Evolutionary conservation across 2,329 filamentous ascomycete genomes (phyloP).

Genomic region (Pyrenophora graminea): DNA sequence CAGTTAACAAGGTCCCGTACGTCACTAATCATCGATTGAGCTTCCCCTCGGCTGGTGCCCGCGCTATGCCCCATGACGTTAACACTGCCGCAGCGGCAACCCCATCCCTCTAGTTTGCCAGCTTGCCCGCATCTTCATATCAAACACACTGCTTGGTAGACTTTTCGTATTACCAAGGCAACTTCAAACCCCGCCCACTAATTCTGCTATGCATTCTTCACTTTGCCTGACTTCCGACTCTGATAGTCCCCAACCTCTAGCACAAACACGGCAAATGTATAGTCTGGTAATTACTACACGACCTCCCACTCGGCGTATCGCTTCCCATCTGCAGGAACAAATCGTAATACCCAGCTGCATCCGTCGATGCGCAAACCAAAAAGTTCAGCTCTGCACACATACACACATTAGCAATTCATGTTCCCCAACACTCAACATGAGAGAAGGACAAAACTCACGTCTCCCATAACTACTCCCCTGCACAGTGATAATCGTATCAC

Average conservation of each 20-base stretch:
- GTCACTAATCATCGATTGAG: slow-evolving; percentile 14
- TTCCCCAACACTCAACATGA: background rate
- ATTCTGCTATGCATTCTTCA: background rate
- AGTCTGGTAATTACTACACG: slow-evolving; percentile 60
- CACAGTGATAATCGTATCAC: slow-evolving; percentile 55
- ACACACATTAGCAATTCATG: background rate
- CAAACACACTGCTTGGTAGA: background rate
- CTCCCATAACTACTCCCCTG: slow-evolving; percentile 52
- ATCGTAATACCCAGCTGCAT: slow-evolving; percentile 52
- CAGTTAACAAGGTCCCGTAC: slow-evolving; percentile 9
- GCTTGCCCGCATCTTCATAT: background rate
- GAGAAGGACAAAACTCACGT: slow-evolving; percentile 25
- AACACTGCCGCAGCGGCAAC: slow-evolving; percentile 6
- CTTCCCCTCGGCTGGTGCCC: background rate
- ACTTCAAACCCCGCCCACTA: background rate
- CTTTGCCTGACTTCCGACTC: background rate
- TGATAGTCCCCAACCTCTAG: slow-evolving; percentile 3
- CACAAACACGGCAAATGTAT: slow-evolving; percentile 60
- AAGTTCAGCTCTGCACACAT: slow-evolving; percentile 53
- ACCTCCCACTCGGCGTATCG: slow-evolving; percentile 54
- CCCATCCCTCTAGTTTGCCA: background rate
- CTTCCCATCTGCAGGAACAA: slow-evolving; percentile 59
- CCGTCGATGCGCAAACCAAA: slow-evolving; percentile 52
- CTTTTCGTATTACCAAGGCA: no score
- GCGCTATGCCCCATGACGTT: slow-evolving; percentile 3